Percentiles rank a stretch among this genome's conserved stretches.
phyloP scores from a whole-genome alignment of 768 basidiomycete genomes.

The Agrocybe pediades region DNA sequence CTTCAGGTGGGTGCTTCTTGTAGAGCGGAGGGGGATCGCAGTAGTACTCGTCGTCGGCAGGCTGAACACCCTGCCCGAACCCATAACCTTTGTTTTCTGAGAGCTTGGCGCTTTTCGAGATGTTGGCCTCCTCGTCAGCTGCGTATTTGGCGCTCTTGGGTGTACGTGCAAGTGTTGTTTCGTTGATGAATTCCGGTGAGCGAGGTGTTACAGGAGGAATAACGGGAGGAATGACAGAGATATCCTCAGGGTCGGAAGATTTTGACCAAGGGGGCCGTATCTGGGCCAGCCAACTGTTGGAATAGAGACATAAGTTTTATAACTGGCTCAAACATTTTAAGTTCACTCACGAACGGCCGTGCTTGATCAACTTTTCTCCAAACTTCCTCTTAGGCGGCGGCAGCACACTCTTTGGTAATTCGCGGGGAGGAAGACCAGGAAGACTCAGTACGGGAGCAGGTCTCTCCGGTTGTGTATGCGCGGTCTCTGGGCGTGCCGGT shows the following conservation, averaged over 20 bases:
- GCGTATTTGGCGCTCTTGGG: conserved; percentile 13
- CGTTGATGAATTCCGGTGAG: conserved; percentile 18
- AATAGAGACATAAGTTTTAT: background rate
- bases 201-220: conserved; percentile 26
- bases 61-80: conserved; percentile 8
- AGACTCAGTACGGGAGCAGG: conserved; percentile 24
- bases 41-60: conserved; percentile 16
- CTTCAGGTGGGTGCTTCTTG: conserved; percentile 31
- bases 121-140: background rate
- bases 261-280: conserved; percentile 18
- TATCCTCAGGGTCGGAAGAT: conserved; percentile 12
- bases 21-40: conserved; percentile 25
- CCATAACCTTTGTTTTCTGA: conserved; percentile 10
- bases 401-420: conserved; percentile 18
- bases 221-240: conserved; percentile 18
- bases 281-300: conserved; percentile 20
- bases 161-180: conserved; percentile 5
- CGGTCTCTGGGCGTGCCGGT: conserved; percentile 17
- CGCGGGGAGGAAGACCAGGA: conserved; percentile 23
- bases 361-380: conserved; percentile 16
- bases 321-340: background rate
- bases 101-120: conserved; percentile 15
- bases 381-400: conserved; percentile 15
- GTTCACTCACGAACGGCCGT: conserved; percentile 15
- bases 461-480: conserved; percentile 19